Percentiles rank a stretch among this genome's conserved stretches.
These are phyloP conservation scores for Ophiostoma montium DNA, from an alignment of 2,329 filamentous ascomycete genomes.

Conservation along the genomic window DNA sequence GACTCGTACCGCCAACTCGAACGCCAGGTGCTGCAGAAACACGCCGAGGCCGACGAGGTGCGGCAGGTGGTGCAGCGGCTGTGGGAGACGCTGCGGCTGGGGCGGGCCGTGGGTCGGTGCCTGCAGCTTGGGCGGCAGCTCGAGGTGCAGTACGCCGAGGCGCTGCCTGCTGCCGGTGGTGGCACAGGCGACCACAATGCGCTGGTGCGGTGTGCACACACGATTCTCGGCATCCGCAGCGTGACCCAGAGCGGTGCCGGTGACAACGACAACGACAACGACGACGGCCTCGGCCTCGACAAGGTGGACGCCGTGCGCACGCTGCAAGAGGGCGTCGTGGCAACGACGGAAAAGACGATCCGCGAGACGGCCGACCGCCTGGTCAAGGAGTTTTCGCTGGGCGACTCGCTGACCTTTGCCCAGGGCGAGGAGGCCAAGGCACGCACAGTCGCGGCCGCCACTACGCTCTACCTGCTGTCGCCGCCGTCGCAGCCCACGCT, in stretches of 20 bases:
- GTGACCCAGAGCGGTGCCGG: too few relatives aligned
- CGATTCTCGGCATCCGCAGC: constrained; percentile 59
- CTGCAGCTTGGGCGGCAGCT: constrained; percentile 74
- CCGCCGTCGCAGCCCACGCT: constrained; percentile 41
- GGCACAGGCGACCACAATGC: constrained; percentile 47
- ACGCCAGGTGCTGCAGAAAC: constrained; percentile 72
- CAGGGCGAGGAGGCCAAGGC: constrained; percentile 59
- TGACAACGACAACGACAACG: constrained; percentile 61
- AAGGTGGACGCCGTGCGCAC: constrained; percentile 54
- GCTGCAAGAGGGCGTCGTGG: constrained; percentile 52
- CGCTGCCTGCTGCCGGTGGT: constrained; percentile 19
- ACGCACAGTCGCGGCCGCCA: constrained; percentile 49
- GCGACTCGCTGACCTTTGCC: constrained; percentile 40
- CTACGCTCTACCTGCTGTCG: constrained; percentile 69
- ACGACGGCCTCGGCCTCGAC: constrained; percentile 46
- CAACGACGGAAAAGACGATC: constrained; percentile 60
- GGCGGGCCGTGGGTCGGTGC: constrained; percentile 61
- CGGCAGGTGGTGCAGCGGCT: constrained; percentile 62
- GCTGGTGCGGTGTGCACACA: constrained; percentile 70
- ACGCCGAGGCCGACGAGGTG: constrained; percentile 75
- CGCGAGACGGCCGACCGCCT: constrained; percentile 61
- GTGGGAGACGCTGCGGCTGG: constrained; percentile 66
- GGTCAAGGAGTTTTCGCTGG: constrained; percentile 72
- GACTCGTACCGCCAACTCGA: constrained; percentile 77
- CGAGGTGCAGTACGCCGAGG: constrained; percentile 59